A percentile compares a stretch with the other conserved stretches of the same genome.
These are phyloP conservation scores for Phytophthora gonapodyides DNA, from an alignment of 352 stramenopile species.

Conservation along the genomic window DNA sequence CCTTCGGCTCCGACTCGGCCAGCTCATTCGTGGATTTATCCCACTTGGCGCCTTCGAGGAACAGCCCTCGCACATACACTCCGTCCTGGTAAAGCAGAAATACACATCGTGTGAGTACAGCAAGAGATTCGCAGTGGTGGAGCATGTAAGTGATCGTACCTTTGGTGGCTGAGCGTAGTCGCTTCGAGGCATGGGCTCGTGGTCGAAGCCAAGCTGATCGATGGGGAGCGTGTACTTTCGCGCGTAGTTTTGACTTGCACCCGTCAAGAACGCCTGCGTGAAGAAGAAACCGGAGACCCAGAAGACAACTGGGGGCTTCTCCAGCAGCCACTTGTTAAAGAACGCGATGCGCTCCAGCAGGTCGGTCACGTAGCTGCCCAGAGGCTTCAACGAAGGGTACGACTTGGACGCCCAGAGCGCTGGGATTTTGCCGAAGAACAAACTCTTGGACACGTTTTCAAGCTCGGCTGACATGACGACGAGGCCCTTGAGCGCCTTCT, in stretches of 20 bases:
- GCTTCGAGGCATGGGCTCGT: conserved; percentile 78
- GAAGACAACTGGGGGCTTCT: conserved; percentile 88
- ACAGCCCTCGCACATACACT: conserved; percentile 88
- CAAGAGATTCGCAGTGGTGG: too few relatives aligned
- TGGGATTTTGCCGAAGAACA: conserved; percentile 94
- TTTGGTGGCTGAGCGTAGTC: conserved; percentile 77
- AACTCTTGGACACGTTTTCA: conserved; percentile 91
- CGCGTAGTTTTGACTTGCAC: conserved; percentile 94
- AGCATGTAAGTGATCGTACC: conserved; percentile 28
- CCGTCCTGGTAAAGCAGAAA: conserved; percentile 57
- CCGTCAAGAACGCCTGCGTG: conserved; percentile 95
- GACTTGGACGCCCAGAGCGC: conserved; percentile 88
- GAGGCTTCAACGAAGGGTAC: conserved; percentile 94
- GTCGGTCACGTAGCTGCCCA: conserved; percentile 91
- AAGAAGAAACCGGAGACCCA: conserved; percentile 98
- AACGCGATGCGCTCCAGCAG: conserved; percentile 92
- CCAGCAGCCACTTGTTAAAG: conserved; percentile 90
- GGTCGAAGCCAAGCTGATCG: conserved; percentile 82
- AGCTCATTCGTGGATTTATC: conserved; percentile 71
- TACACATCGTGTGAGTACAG: too few relatives aligned
- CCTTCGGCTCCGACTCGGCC: conserved; percentile 85
- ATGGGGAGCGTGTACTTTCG: conserved; percentile 93
- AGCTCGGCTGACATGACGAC: conserved; percentile 95
- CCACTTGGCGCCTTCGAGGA: conserved; percentile 91
- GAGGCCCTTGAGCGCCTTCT: conserved; percentile 91